Percentiles rank a stretch among this genome's conserved stretches.
These are phyloP conservation scores for Neocallimastix lanati DNA, from an alignment of 192 early-diverging fungal genomes.

Conservation along the genomic window DNA sequence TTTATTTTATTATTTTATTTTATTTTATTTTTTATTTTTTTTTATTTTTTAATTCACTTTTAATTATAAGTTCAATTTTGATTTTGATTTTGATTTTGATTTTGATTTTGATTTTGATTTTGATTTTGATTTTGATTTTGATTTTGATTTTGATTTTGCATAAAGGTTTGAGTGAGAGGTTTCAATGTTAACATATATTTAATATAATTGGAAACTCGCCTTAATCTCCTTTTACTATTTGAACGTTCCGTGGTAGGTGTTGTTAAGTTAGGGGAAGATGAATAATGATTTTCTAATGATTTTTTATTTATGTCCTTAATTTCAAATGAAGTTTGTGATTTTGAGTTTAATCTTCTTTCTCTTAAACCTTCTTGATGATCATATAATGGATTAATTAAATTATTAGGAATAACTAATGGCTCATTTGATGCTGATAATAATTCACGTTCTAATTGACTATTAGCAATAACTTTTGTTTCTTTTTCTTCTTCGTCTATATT, in stretches of 20 bases:
- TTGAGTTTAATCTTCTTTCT: background rate
- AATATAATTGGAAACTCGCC: background rate
- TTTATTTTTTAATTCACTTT: too few species aligned
- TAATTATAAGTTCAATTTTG: too few species aligned
- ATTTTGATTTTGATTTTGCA: too few species aligned
- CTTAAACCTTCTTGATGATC: background rate
- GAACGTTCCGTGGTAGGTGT: background rate
- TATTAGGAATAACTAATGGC: background rate
- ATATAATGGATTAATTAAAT: background rate
- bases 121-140: too few species aligned
- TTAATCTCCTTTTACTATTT: background rate
- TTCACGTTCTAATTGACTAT: background rate
- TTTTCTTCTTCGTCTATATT: background rate
- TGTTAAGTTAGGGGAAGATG: background rate
- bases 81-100: too few species aligned
- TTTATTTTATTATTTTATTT: too few species aligned
- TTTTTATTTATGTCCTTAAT: background rate
- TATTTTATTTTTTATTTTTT: too few species aligned
- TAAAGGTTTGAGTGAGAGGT: background rate
- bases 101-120: too few species aligned
- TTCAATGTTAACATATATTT: background rate
- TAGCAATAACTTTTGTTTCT: background rate
- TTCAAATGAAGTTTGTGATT: background rate
- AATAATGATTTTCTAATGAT: background rate
- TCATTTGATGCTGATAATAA: background rate